Percentiles rank a stretch among this genome's conserved stretches.
phyloP scores from a whole-genome alignment of 495 filamentous ascomycete genomes.

The Daldinia concentrica region DNA sequence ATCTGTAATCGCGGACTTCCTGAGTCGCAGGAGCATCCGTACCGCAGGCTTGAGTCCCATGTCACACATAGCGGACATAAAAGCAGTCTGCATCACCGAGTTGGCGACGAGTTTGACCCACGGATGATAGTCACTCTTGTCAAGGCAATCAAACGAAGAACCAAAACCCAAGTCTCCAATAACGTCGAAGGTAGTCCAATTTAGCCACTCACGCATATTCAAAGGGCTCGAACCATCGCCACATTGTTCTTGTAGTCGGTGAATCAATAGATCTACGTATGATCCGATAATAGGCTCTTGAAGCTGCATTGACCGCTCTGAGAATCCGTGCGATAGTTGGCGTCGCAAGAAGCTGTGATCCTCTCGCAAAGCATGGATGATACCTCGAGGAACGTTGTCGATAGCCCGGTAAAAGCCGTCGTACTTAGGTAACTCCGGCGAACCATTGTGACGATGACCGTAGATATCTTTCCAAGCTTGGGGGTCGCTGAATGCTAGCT shows the following conservation, averaged over 20 bases:
- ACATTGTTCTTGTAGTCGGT: conserved; percentile 46
- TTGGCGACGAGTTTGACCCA: conserved; percentile 57
- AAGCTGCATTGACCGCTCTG: conserved; percentile 50
- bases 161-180: conserved; percentile 64
- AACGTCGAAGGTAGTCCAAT: conserved; percentile 62
- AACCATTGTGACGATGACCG: conserved; percentile 44
- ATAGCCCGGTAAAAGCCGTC: conserved; percentile 40
- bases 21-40: not conserved
- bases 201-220: conserved; percentile 57
- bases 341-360: conserved; percentile 50
- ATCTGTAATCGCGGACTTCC: conserved; percentile 30
- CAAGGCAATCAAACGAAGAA: conserved; percentile 59
- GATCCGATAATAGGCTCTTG: conserved; percentile 49
- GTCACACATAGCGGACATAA: conserved; percentile 32
- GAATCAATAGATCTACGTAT: conserved; percentile 52
- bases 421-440: conserved; percentile 43
- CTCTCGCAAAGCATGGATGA: conserved; percentile 35
- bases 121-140: conserved; percentile 51
- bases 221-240: conserved; percentile 34
- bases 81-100: conserved; percentile 36
- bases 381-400: conserved; percentile 35
- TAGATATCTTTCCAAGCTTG: conserved; percentile 62
- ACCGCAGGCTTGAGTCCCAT: conserved; percentile 37
- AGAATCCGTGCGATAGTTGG: conserved; percentile 55
- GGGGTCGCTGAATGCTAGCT: conserved; percentile 53